phyloP scores from a whole-genome alignment of 495 filamentous ascomycete genomes.

The Schizothecium vesticola region DNA sequence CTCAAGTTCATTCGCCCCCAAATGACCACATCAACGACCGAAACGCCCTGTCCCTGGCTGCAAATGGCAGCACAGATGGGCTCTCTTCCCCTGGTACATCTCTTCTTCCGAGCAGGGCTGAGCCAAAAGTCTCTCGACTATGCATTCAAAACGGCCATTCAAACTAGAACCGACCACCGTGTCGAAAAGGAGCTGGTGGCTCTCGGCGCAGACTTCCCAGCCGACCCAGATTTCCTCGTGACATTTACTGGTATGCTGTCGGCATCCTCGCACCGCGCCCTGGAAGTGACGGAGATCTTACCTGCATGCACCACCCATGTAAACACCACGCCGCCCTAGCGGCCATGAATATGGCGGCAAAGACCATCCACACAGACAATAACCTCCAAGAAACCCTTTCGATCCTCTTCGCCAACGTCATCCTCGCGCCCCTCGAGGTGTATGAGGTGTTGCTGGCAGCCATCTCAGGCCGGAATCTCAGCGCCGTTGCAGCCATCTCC shows the following conservation, averaged over 20 bases:
- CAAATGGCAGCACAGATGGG: background rate
- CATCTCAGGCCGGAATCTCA: background rate
- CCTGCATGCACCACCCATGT: background rate
- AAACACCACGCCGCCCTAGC: background rate
- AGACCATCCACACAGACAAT: background rate
- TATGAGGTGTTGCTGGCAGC: background rate
- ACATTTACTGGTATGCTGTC: background rate
- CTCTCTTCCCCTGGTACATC: background rate
- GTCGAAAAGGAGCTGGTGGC: background rate
- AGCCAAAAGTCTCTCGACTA: background rate
- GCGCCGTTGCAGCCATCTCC: background rate
- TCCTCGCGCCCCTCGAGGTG: background rate
- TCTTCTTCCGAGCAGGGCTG: background rate
- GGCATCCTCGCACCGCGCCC: background rate
- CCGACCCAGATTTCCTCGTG: background rate
- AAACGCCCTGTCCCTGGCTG: background rate
- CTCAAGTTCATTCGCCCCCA: background rate
- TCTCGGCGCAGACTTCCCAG: background rate
- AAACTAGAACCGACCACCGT: background rate
- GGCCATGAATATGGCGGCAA: background rate
- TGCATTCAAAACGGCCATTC: background rate
- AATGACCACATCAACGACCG: background rate
- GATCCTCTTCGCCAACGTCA: background rate
- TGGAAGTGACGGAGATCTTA: background rate
- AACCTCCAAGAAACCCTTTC: background rate